Base-by-base conservation (phyloP, 257 asterid species). In the Catharanthus roseus region DNA sequence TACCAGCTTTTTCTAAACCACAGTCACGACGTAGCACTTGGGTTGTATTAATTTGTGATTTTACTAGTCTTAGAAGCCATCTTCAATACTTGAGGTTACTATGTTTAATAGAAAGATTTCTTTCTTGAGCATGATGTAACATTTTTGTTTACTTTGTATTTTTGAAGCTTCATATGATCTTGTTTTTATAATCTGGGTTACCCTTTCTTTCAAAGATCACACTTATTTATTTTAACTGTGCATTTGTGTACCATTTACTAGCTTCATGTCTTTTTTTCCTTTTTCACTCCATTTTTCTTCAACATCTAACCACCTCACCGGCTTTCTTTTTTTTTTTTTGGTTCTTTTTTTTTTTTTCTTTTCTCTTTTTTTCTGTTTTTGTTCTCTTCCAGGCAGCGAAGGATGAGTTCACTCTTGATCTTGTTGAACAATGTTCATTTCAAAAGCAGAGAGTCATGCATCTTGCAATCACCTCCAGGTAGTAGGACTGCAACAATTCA, bases 361-460 rank as follows among this genome's bases (percentile, higher is more conserved):
- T 21, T 21, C 42, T 26, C 55, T 44, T 24, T 63, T 13, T 68
- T n/a, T n/a, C n/a, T n/a, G n/a, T n/a, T n/a, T 6, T 50, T 80
- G 71, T 72, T 73, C 50, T 73, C 50, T 77, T 69, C 28, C 75
- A 93, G 99, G 95, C 88, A 75, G 97, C 96, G 56, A 91, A 85
- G 84, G 99, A 95, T 61, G 99, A 95, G 87, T 95, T 91, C 79
- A 95, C 97, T 3, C 89, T 95, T 19, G 99, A 95, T 73, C 84
- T 77, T 53, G 84, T 80, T 72, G 84, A 77, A 71, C 84, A 80
- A 53, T 80, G 84, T 62, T 77, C 84, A 28, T 80, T 77, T 69
- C 82, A 80, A 60, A 80, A 80, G 82, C 84, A 80, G 54, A 69
- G 68, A 66, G 77, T 80, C 34, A 80, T 77, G 79, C 84, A 80